Percentiles rank a stretch among this genome's conserved stretches.
Conservation (phyloP, 2,329 filamentous ascomycete genomes). For the Pseudocercospora eumusae region DNA sequence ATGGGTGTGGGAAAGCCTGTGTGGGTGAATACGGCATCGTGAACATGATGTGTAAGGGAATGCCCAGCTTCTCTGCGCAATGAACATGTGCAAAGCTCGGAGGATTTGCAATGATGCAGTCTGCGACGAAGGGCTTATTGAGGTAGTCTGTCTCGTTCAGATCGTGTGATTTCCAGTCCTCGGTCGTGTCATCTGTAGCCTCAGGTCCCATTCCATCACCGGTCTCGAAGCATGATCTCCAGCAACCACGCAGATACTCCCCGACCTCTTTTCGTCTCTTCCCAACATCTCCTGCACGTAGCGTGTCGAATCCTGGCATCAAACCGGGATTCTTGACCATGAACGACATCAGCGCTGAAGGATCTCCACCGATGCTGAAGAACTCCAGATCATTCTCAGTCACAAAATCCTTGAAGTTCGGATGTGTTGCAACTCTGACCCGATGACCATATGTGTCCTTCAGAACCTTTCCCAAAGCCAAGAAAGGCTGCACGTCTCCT, state of each 20-base stretch:
- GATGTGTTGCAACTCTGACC: conserved; percentile 53
- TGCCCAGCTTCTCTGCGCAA: conserved; percentile 71
- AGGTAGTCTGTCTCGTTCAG: conserved; percentile 46
- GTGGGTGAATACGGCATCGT: conserved; percentile 94
- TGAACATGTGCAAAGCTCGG: conserved; percentile 77
- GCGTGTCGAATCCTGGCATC: conserved; percentile 76
- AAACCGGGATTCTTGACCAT: conserved; percentile 89
- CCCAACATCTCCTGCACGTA: conserved; percentile 75
- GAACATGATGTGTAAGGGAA: conserved; percentile 84
- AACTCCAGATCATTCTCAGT: conserved; percentile 54
- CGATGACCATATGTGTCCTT: conserved; percentile 53
- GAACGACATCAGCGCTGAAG: conserved; percentile 64
- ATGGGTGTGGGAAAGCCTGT: conserved; percentile 78
- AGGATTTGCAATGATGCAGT: conserved; percentile 77
- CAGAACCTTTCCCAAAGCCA: conserved; percentile 52
- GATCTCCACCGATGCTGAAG: conserved; percentile 55
- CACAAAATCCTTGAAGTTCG: conserved; percentile 53
- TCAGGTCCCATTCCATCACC: conserved; percentile 61
- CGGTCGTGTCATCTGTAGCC: conserved; percentile 47
- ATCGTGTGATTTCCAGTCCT: conserved; percentile 47
- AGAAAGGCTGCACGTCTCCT: conserved; percentile 55
- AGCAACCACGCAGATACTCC: conserved; percentile 80
- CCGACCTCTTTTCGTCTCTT: conserved; percentile 73
- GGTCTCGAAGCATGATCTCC: conserved; percentile 80
- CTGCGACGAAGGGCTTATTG: conserved; percentile 72